Evolutionary conservation across 768 basidiomycete genomes (phyloP), one percentile per base, ranked within the genome.

Genomic region (Tulasnella sp.): DNA sequence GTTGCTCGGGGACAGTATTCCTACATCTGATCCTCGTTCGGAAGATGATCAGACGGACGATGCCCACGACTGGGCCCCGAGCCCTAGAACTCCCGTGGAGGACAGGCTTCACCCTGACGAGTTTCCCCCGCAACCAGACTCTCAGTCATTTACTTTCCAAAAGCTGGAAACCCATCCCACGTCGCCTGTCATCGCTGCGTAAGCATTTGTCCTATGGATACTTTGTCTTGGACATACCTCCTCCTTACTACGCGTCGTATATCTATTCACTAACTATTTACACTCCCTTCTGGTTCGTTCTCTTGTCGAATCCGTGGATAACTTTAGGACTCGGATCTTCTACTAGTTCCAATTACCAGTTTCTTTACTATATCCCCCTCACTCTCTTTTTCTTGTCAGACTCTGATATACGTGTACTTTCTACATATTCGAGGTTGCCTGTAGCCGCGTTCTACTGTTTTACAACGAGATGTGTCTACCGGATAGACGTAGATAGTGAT

Each of bases 1-100:
- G 6, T 45, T 62, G 2, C 53, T 62, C 9, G 59, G 61, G 36
- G 61, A 62, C 23, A 17, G 35, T 19, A n/a, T n/a, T n/a, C 8
- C 43, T 4, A 53, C 37, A 5, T 43, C 32, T 8, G 49, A 57
- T 31, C n/a, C 41, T 29, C n/a, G 43, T 12, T 11, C 4, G 29
- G 55, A 46, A 46, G 55, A 57, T 32, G 48, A 34, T 23, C 41
- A 57, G 23, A 57, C 55, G 29, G 55, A 57, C 55, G 55, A 57
- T 23, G 42, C 42, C 11, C 43, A 49, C 43, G 42, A 57, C 15
- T 27, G 32, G 19, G 29, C 40, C 23, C 55, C 31, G 11, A 57
- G 42, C 14, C 55, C 55, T 43, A 49, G 39, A 15, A 43, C 55
- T 14, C 42, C 40, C 7, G 48, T 34, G 17, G 42, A 49, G 19